Evolutionary conservation across 345 rosid species (phyloP), one percentile per base, ranked within the genome.

Genomic region (Pugionium cornutum): DNA sequence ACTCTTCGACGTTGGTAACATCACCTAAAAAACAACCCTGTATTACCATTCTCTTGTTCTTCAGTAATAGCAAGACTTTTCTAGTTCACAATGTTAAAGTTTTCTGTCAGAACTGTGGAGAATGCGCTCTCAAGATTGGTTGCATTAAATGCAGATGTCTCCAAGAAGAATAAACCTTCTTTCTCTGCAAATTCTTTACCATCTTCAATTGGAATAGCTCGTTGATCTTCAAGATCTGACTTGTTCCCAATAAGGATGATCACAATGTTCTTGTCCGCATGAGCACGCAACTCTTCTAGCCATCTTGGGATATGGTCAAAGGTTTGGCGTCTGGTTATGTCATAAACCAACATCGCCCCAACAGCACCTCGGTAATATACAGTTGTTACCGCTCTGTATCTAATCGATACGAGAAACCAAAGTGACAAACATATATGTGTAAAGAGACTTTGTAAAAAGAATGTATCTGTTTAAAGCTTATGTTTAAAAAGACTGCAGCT

Each of bases 341-440:
- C 96, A 1, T 83, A 88, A 33, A 88, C 89, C 66, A 88, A 70
- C 88, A 88, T 84, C 32, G 96, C 96, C 46, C 96, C 96, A 53
- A 88, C 89, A 28, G 96, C 96, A 9, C 96, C 96, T 62, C 96
- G 65, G 69, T 88, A 88, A 56, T 84, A 86, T 51, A 92, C 92
- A 68, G 89, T 88, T 27, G 96, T 88, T 26, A 88, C 96, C 2
- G 96, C 92, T 75, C 96, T 79, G 58, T 87, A 87, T 33, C 94
- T 87, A 80, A 41, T 62, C 42, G 1, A 53, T 49, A 41, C 10
- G 31, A n/a, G 18, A 11, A 46, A 45, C 65, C 50, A 64, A 42
- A 56, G 11, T 11, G 57, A 40, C 33, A 55, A 34, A 55, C n/a
- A 2, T 36, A 36, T 18, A 0, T 18, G 18, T 18, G 18, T 1